These are phyloP conservation scores for Chalara sp. DNA, from an alignment of 2,329 filamentous ascomycete species.

Conservation along the genomic window DNA sequence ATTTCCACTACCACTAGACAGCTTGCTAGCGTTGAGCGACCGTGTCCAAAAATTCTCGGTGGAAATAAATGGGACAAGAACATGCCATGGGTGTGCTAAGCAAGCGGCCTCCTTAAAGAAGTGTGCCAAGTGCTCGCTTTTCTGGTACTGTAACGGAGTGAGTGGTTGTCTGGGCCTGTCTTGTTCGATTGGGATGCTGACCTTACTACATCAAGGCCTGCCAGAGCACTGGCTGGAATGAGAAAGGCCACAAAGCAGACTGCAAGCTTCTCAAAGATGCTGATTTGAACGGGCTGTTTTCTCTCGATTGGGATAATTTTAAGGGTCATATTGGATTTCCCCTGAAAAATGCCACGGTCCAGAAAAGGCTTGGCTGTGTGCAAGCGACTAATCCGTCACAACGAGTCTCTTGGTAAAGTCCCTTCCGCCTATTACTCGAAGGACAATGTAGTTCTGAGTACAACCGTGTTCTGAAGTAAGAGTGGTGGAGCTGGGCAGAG, in stretches of 20 bases:
- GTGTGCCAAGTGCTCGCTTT: slow-evolving; percentile 15
- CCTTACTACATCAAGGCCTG: slow-evolving; percentile 14
- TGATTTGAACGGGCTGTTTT: slow-evolving; percentile 19
- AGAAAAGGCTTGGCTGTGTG: not conserved
- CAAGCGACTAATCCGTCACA: not conserved
- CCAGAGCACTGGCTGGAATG: slow-evolving; percentile 19
- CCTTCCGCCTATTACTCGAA: not conserved
- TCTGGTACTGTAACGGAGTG: slow-evolving; percentile 19
- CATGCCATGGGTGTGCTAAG: slow-evolving; percentile 15
- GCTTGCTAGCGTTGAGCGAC: slow-evolving; percentile 10
- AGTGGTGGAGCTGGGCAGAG: not conserved
- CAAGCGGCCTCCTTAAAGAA: slow-evolving; percentile 10
- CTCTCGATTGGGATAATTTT: slow-evolving; percentile 20
- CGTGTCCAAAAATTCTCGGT: slow-evolving; percentile 12
- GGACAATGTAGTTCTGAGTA: not conserved
- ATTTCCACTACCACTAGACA: slow-evolving; percentile 8
- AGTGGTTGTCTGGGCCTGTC: slow-evolving; percentile 2
- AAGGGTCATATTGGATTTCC: slow-evolving; percentile 17
- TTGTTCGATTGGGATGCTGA: slow-evolving; percentile 5
- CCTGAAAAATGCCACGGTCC: slow-evolving; percentile 2
- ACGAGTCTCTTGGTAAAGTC: not conserved
- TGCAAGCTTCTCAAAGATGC: slow-evolving; percentile 21
- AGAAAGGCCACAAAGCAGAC: slow-evolving; percentile 19
- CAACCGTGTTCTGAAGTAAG: not conserved
- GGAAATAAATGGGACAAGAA: slow-evolving; percentile 3